Base-by-base conservation (phyloP, 78 protist species). In the Mastigamoeba balamuthi region DNA sequence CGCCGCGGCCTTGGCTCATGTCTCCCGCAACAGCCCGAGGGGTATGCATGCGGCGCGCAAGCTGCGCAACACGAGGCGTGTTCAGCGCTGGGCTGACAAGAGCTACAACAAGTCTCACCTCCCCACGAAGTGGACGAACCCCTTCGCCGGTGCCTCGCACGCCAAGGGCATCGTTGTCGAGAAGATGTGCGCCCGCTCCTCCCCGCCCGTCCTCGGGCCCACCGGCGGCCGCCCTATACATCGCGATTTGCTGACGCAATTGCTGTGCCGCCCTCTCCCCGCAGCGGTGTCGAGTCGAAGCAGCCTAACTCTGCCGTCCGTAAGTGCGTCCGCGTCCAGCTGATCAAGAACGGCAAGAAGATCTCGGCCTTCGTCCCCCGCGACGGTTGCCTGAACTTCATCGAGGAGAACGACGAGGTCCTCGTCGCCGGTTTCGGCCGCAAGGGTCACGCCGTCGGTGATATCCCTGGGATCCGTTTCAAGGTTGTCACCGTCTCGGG, bases 291-390 rank as follows among this genome's bases (percentile, higher is more conserved):
- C 64, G 99, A 96, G 89, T 93, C 99, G 80, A 98, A 97, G 88
- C 99, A 98, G 95, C 99, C 99, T 40, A 98, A 98, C 96, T 97
- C 99, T 40, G 99, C 99, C 72, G 92, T 98, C 42, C 99, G 99
- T 66, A 98, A 98, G 91, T 97, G 99, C 79, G 99, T 95, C 82
- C 95, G 99, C 76, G 99, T 96, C 52, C 99, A 98, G 90, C 93
- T 98, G 35, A 96, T 95, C 92, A 98, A 98, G 96, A 98, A 98
- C 98, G 98, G 97, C 83, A 98, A 98, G 97, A 94, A 93, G 78
- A 88, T 98, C 81, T 77, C 98, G 27, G 99, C 99, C n/a, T 98
- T 97, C 94, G 99, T 98, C 28, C 99, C 99, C 74, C 6, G 76
- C 29, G 99, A 98, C 71, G 99, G 99, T 92, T 94, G 98, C 91